Conservation (phyloP, 2,329 filamentous ascomycete genomes). For the Zymoseptoria tritici region DNA sequence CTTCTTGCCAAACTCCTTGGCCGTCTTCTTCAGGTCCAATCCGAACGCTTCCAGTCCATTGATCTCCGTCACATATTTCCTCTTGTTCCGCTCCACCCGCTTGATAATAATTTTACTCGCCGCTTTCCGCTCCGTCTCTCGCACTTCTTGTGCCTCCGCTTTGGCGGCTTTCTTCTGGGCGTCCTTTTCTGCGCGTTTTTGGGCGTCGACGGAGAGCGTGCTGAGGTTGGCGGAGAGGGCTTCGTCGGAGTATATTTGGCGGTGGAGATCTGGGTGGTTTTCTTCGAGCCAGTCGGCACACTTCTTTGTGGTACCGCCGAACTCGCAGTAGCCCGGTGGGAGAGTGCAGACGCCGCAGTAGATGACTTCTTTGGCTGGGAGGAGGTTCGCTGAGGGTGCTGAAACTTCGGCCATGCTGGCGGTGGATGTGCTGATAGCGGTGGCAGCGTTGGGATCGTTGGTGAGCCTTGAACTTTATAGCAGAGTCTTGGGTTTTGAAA, state of each 20-base stretch:
- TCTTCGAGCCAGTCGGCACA: slow-evolving; percentile 92
- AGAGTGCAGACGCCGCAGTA: slow-evolving; percentile 62
- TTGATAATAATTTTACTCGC: slow-evolving; percentile 83
- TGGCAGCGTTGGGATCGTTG: not conserved
- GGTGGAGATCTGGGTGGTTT: slow-evolving; percentile 65
- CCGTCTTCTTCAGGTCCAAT: slow-evolving; percentile 84
- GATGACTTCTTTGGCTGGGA: slow-evolving; percentile 46
- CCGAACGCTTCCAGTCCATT: slow-evolving; percentile 84
- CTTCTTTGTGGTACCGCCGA: slow-evolving; percentile 91
- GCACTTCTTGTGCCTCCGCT: slow-evolving; percentile 77
- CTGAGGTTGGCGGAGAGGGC: slow-evolving; percentile 77
- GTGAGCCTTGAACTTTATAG: not conserved
- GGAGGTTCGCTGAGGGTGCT: slow-evolving; percentile 15
- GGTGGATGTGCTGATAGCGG: not conserved
- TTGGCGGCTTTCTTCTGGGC: slow-evolving; percentile 95
- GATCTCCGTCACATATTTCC: slow-evolving; percentile 93
- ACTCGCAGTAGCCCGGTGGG: slow-evolving; percentile 89
- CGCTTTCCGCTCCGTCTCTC: slow-evolving; percentile 74
- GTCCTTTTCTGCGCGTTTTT: slow-evolving; percentile 92
- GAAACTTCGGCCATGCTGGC: slow-evolving; percentile 26
- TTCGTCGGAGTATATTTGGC: slow-evolving; percentile 67
- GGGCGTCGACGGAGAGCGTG: slow-evolving; percentile 78
- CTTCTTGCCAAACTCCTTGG: slow-evolving; percentile 83
- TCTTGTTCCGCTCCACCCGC: slow-evolving; percentile 95
- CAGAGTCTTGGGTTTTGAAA: not conserved